A percentile compares a stretch with the other conserved stretches of the same genome.
These are phyloP conservation scores for Rhodosporidiobolus sp. DNA, from an alignment of 768 basidiomycete species.

Conservation along the genomic window DNA sequence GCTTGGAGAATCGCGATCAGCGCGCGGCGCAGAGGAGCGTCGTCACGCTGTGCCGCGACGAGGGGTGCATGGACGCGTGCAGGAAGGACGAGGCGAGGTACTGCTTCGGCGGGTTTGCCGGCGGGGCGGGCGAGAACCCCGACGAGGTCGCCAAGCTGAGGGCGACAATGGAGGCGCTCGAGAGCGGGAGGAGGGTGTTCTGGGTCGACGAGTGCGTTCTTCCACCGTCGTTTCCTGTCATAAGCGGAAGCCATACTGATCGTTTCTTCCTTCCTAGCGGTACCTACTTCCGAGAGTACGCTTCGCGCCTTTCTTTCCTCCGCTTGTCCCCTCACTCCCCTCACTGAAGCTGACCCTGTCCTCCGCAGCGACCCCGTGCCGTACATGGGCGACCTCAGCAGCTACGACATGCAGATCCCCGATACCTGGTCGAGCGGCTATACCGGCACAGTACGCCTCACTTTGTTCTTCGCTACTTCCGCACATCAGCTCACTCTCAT, in stretches of 20 bases:
- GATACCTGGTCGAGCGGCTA: conserved; percentile 10
- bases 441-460: conserved; percentile 2
- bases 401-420: conserved; percentile 25
- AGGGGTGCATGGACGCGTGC: conserved; percentile 18
- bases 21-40: neutral
- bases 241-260: accelerated
- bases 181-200: conserved; percentile 17
- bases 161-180: conserved; percentile 4
- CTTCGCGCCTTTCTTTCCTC: too few species aligned
- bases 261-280: conserved; percentile 2
- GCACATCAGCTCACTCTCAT: neutral
- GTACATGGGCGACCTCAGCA: conserved; percentile 7
- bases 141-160: conserved; percentile 14
- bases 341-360: too few species aligned
- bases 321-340: neutral
- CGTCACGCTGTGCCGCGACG: conserved; percentile 14
- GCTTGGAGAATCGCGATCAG: neutral
- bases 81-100: neutral
- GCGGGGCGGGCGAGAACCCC: neutral
- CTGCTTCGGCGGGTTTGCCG: conserved; percentile 19
- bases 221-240: too few species aligned
- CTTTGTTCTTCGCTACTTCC: too few species aligned
- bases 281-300: conserved; percentile 16
- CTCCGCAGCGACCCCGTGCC: conserved; percentile 9
- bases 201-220: conserved; percentile 9